Base-by-base conservation (phyloP, 306 rosid genomes). In the Trifolium subterraneum region DNA sequence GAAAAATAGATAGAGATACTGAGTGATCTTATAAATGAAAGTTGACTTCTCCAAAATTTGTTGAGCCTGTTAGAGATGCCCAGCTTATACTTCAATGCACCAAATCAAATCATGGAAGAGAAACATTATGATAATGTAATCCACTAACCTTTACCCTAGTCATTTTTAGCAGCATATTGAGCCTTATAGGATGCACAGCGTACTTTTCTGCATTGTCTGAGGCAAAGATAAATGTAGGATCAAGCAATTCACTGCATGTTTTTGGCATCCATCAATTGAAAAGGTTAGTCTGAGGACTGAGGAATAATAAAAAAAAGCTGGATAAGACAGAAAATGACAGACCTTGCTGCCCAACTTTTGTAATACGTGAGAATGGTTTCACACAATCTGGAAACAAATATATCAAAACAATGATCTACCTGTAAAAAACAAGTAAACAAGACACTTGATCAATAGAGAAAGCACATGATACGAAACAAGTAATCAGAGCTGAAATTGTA, bases 291-390 rank as follows among this genome's bases (percentile, higher is more conserved):
- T 41, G n/a, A 44, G 73, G 64, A 71, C 70, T 47, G n/a, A 44
- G 73, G 56, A 70, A 27, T 72, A 68, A 62, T 72, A 78, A 42
- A 68, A 62, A 62, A 82, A 64, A 67, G 64, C 33, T 44, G 56
- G 69, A 84, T 39, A 70, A 60, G 81, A 73, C 79, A 81, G 80
- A 65, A 29, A 58, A 39, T 12, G 7, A 23, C 71, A 62, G 80
- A 93, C 98, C 97, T 91, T 51, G 98, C 97, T 35, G 98, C 98
- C 98, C 97, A 93, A 81, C 98, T 91, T 90, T 93, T 91, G 89
- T 87, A 89, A 71, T 89, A 89, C 68, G 96, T 87, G 76, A 91
- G 89, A 68, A 91, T 87, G 69, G 75, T 87, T 74, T 93, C 97
- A 79, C 90, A 89, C 45, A 93, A 84, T 87, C 85, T 91, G 36